Conservation (phyloP, 768 basidiomycete species). For the Rhizopogon vulgaris region DNA sequence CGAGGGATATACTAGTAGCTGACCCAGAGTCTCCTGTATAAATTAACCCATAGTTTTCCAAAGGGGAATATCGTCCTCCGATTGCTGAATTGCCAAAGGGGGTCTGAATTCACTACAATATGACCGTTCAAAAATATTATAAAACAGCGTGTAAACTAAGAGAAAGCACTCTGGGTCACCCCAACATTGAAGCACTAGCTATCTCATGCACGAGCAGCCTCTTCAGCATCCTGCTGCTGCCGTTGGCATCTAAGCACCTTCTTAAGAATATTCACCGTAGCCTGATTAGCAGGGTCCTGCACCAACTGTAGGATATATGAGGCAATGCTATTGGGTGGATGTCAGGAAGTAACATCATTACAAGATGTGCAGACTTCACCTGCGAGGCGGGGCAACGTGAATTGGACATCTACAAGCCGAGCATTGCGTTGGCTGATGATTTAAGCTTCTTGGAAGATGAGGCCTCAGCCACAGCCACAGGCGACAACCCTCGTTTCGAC, state of each 20-base stretch:
- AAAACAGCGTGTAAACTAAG: not conserved
- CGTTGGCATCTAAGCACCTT: slow-evolving; percentile 33
- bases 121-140: not conserved
- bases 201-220: not conserved
- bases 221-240: slow-evolving; percentile 16
- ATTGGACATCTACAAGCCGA: slow-evolving; percentile 40
- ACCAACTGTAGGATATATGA: slow-evolving; percentile 40
- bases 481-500: slow-evolving; percentile 33
- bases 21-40: too few relatives aligned
- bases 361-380: slow-evolving; percentile 31
- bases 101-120: too few relatives aligned
- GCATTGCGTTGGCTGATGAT: slow-evolving; percentile 31
- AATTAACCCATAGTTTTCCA: too few relatives aligned
- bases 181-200: not conserved
- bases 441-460: slow-evolving; percentile 34
- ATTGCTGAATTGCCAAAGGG: too few relatives aligned
- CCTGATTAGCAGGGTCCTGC: slow-evolving; percentile 28
- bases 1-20: too few relatives aligned
- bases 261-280: slow-evolving; percentile 31
- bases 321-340: slow-evolving; percentile 29
- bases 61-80: too few relatives aligned
- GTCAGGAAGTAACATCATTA: slow-evolving; percentile 2
- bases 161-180: not conserved
- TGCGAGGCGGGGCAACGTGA: slow-evolving; percentile 53
- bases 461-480: slow-evolving; percentile 18